Conservation (phyloP, 2,329 filamentous ascomycete species). For the Ceratocystiopsis brevicomis region DNA sequence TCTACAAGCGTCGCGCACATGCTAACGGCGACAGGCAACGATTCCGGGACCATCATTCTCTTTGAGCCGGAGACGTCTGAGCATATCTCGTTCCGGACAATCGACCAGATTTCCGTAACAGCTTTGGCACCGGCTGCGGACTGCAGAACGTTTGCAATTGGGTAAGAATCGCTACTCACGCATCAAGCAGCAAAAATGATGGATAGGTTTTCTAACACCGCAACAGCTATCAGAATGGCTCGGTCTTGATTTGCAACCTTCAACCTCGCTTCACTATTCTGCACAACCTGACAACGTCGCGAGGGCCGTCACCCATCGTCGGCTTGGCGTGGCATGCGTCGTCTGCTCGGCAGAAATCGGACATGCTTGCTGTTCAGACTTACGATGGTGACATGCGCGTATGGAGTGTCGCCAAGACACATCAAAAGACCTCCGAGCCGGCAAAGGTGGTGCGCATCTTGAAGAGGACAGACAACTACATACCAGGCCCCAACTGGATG, state of each 20-base stretch:
- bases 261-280: conserved; percentile 87
- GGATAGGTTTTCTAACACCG: conserved; percentile 1
- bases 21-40: conserved; percentile 44
- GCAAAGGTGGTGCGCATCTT: conserved; percentile 81
- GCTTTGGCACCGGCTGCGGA: conserved; percentile 75
- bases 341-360: conserved; percentile 85
- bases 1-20: background rate
- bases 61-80: conserved; percentile 90
- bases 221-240: conserved; percentile 78
- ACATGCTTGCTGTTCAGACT: conserved; percentile 91
- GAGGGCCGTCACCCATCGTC: conserved; percentile 71
- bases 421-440: conserved; percentile 44
- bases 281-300: conserved; percentile 72
- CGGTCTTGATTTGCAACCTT: conserved; percentile 72
- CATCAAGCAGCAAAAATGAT: background rate
- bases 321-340: conserved; percentile 90
- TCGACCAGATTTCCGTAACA: conserved; percentile 85
- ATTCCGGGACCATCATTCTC: conserved; percentile 79
- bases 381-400: conserved; percentile 82
- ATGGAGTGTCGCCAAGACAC: conserved; percentile 83
- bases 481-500: conserved; percentile 79
- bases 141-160: conserved; percentile 88
- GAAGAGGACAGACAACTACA: conserved; percentile 56
- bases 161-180: conserved; percentile 33
- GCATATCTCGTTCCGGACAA: conserved; percentile 75